These are phyloP conservation scores for Avena sativa DNA, from an alignment of 176 grass and related monocot genomes.

Conservation along the genomic window DNA sequence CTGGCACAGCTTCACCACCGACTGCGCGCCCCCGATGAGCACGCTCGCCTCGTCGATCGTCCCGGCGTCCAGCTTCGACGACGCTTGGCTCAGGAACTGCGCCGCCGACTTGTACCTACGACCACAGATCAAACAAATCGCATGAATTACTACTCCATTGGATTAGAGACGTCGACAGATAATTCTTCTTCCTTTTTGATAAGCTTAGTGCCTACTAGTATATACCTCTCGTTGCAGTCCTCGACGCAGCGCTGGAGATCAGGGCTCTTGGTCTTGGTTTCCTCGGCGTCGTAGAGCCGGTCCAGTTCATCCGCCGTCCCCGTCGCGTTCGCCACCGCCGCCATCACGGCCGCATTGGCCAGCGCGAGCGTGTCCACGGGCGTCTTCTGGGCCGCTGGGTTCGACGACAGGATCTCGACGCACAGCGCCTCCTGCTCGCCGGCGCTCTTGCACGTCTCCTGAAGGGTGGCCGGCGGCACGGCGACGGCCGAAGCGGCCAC, in stretches of 20 bases:
- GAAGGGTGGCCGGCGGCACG: conserved; percentile 23
- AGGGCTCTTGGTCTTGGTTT: background rate
- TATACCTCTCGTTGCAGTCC: conserved; percentile 38
- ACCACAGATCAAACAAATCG: background rate
- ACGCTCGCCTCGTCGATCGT: conserved; percentile 39
- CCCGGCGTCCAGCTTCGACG: conserved; percentile 28
- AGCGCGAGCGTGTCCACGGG: conserved; percentile 43
- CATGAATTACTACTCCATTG: background rate
- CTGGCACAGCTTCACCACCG: conserved; percentile 50
- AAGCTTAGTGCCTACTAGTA: background rate
- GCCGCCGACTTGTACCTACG: conserved; percentile 43
- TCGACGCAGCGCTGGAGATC: conserved; percentile 51
- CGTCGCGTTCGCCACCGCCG: conserved; percentile 37
- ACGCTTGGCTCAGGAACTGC: conserved; percentile 44
- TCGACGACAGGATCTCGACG: conserved; percentile 34
- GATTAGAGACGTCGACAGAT: background rate
- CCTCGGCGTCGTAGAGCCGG: conserved; percentile 2
- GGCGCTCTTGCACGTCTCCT: conserved; percentile 48
- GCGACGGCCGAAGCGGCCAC: background rate
- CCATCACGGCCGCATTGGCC: conserved; percentile 32
- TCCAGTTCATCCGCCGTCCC: background rate
- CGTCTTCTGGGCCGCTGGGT: conserved; percentile 28
- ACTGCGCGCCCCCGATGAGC: conserved; percentile 33
- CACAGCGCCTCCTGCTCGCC: conserved; percentile 44
- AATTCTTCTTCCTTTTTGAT: background rate